Evolutionary conservation across 2,329 filamentous ascomycete genomes (phyloP), one percentile per base, ranked within the genome.

Genomic region (Calcarisporium arbuscula): DNA sequence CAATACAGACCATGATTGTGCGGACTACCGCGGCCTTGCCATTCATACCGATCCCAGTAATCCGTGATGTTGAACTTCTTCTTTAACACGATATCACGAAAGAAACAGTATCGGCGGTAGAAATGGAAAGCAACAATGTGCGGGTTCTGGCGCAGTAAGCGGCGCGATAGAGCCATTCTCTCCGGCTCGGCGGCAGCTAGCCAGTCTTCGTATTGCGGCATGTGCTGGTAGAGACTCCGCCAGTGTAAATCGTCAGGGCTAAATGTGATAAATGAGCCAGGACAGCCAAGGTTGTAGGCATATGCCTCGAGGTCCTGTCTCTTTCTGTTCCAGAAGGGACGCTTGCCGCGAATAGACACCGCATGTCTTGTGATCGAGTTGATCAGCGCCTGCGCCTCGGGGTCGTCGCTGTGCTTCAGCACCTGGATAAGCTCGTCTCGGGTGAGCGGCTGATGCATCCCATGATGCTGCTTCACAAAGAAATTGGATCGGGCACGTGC

Each of bases 31-130:
- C 31, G 28, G 4, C 23, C 38, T 29, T 40, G 31, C 34, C 31
- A 40, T 29, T 40, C 28, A 20, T 37, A 40, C 11, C 31, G 28
- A 32, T 34, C 17, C n/a, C n/a, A n/a, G n/a, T n/a, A n/a, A n/a
- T n/a, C n/a, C n/a, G n/a, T n/a, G n/a, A n/a, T 25, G 32, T 28
- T 39, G 16, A 39, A 39, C 12, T 35, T 39, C 14, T 16, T 35
- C 11, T 11, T 21, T 23, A 39, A 16, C 21, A 35, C 28, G 15
- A 32, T 32, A 15, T 35, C 28, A 16, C 22, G 28, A 35, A 30
- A 35, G 26, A 11, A 16, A 22, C 14, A 27, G 28, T 32, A 32
- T 36, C 28, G 34, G 14, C 28, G 28, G 34, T 32, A 18, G 29
- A 36, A 36, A 23, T 36, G 34, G 26, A 36, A 26, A 28, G 28